Evolutionary conservation across 1,139 yeast genomes (phyloP).

Genomic region (Yamadazyma sp.): DNA sequence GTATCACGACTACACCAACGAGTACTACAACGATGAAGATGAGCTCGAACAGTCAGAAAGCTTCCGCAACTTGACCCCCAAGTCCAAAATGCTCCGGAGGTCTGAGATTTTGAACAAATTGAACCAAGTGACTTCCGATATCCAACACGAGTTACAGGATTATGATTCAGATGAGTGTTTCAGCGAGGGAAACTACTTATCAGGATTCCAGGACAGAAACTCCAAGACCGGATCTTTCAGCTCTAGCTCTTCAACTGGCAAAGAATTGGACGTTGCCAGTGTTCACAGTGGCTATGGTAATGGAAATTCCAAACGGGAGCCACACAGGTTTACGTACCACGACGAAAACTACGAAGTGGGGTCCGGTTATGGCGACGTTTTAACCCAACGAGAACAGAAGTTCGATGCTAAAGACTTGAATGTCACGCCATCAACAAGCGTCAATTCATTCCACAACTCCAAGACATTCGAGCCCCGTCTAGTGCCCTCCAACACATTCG

Average conservation of each 20-base stretch:
- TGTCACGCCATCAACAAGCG: slow-evolving; percentile 41
- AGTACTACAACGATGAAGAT: slow-evolving; percentile 8
- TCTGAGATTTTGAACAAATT: slow-evolving; percentile 41
- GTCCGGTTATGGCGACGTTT: slow-evolving; percentile 13
- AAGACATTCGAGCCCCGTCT: neutral
- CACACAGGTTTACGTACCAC: neutral
- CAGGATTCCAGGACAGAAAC: slow-evolving; percentile 6
- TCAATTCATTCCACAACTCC: slow-evolving; percentile 27
- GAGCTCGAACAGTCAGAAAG: neutral
- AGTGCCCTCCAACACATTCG: neutral
- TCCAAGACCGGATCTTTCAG: slow-evolving; percentile 1
- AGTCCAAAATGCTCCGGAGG: slow-evolving; percentile 26
- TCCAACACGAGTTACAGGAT: slow-evolving; percentile 31
- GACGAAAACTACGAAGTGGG: slow-evolving; percentile 9
- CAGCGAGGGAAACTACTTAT: slow-evolving; percentile 9
- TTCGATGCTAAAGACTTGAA: slow-evolving; percentile 11
- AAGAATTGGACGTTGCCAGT: neutral
- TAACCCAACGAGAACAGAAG: slow-evolving; percentile 7
- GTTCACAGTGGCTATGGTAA: neutral
- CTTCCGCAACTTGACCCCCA: slow-evolving; percentile 12
- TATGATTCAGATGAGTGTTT: slow-evolving; percentile 20
- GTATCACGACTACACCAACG: slow-evolving; percentile 10
- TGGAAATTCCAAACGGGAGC: neutral
- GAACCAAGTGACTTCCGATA: slow-evolving; percentile 42
- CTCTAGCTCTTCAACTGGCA: neutral